phyloP scores from a whole-genome alignment of 352 stramenopile species.

The Phytophthora vignae region DNA sequence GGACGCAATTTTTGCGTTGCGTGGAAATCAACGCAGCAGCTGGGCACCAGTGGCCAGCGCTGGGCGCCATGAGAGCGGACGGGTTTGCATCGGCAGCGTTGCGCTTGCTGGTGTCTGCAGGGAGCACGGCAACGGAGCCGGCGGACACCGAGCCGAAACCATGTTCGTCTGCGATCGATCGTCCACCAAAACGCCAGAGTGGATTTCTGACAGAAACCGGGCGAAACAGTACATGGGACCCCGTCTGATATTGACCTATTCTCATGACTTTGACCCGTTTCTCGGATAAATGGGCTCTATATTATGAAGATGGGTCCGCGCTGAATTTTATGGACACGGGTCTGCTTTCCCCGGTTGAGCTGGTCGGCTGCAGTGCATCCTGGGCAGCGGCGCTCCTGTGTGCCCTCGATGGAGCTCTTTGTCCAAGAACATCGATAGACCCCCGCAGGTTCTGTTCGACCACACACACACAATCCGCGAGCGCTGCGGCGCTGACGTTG shows the following conservation, averaged over 20 bases:
- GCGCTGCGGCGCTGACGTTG: not conserved
- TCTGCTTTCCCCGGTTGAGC: not conserved
- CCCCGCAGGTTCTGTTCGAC: not conserved
- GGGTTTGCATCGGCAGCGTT: not conserved
- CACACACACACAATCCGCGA: not conserved
- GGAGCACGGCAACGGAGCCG: not conserved
- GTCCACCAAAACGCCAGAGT: slow-evolving; percentile 20
- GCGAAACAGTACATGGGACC: slow-evolving; percentile 5
- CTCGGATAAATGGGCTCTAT: not conserved
- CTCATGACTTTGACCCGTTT: not conserved
- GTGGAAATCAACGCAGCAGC: slow-evolving; percentile 8
- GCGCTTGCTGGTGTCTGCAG: too few relatives aligned
- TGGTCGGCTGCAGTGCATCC: not conserved
- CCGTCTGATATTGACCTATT: slow-evolving; percentile 13
- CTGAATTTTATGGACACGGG: too few relatives aligned
- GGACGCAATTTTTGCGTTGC: not conserved
- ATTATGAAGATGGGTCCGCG: too few relatives aligned
- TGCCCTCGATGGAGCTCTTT: not conserved
- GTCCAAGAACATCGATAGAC: too few relatives aligned
- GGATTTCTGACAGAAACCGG: slow-evolving; percentile 19
- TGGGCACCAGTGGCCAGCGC: slow-evolving; percentile 8
- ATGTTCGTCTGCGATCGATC: slow-evolving; percentile 18
- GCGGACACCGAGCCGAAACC: not conserved
- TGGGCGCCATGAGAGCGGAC: too few relatives aligned
- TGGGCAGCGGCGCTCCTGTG: too few relatives aligned